phyloP scores from a whole-genome alignment of 805 yeast species.

The Yamadazyma tumulicola region DNA sequence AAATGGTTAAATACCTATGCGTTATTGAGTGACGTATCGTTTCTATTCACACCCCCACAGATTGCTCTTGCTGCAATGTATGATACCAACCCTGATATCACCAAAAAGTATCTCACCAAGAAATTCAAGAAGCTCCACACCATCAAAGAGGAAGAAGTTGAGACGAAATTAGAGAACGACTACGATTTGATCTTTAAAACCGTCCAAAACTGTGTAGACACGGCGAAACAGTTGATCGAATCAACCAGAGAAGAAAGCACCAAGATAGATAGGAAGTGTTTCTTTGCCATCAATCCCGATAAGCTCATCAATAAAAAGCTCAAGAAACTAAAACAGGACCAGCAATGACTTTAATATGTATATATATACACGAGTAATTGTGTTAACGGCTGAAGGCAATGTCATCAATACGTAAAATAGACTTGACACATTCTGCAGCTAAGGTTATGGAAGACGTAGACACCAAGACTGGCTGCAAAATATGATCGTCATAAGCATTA shows the following conservation, averaged over 20 bases:
- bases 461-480: constrained; percentile 93
- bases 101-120: constrained; percentile 61
- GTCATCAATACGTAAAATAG: constrained; percentile 94
- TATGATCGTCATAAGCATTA: constrained; percentile 89
- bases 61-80: constrained; percentile 86
- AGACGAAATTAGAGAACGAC: constrained; percentile 12
- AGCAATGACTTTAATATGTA: neutral
- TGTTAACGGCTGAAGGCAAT: constrained; percentile 68
- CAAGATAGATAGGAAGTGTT: constrained; percentile 59
- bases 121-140: constrained; percentile 43
- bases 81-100: constrained; percentile 58
- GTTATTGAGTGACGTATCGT: constrained; percentile 66
- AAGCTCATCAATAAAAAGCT: constrained; percentile 45
- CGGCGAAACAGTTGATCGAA: constrained; percentile 40
- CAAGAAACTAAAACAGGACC: constrained; percentile 18
- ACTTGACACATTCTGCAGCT: constrained; percentile 95
- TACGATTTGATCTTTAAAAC: constrained; percentile 37
- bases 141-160: constrained; percentile 14
- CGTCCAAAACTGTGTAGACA: constrained; percentile 46
- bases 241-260: constrained; percentile 62
- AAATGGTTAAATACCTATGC: constrained; percentile 63
- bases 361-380: neutral
- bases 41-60: constrained; percentile 89
- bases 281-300: constrained; percentile 59
- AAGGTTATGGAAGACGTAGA: constrained; percentile 90